These are phyloP conservation scores for Grosmannia clavigera DNA, from an alignment of 2,329 filamentous ascomycete species.

Conservation along the genomic window DNA sequence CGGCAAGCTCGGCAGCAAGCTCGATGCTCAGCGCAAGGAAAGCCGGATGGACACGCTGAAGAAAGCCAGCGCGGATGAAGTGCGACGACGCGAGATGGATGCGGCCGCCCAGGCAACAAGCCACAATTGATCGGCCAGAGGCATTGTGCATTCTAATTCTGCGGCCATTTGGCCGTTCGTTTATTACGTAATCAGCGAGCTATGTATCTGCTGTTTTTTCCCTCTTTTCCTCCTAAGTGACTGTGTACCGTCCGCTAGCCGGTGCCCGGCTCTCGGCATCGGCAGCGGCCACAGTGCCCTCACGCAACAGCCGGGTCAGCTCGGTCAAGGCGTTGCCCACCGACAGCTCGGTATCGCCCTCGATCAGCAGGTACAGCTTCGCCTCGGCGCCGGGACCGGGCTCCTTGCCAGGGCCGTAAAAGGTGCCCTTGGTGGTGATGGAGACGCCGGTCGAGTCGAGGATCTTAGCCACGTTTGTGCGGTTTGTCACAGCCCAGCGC, in stretches of 20 bases:
- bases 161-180: too few species aligned
- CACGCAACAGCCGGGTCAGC: conserved; percentile 74
- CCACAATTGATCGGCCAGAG: conserved; percentile 32
- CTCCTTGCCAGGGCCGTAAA: conserved; percentile 72
- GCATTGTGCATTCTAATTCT: neutral
- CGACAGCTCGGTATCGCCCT: conserved; percentile 88
- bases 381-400: conserved; percentile 63
- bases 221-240: conserved; percentile 40
- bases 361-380: conserved; percentile 96
- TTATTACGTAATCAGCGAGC: neutral
- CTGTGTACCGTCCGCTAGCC: conserved; percentile 72
- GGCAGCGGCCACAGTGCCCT: conserved; percentile 79
- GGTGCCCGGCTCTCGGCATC: conserved; percentile 76
- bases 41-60: conserved; percentile 56
- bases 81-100: conserved; percentile 56
- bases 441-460: conserved; percentile 88
- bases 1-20: conserved; percentile 57
- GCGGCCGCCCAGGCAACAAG: conserved; percentile 40
- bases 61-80: conserved; percentile 54
- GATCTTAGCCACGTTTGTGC: conserved; percentile 97
- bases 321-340: conserved; percentile 86
- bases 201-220: neutral
- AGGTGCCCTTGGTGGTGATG: conserved; percentile 94
- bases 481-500: conserved; percentile 95
- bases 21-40: conserved; percentile 67